phyloP scores from a whole-genome alignment of 2,329 filamentous ascomycete genomes.

The Nothophoma quercina region DNA sequence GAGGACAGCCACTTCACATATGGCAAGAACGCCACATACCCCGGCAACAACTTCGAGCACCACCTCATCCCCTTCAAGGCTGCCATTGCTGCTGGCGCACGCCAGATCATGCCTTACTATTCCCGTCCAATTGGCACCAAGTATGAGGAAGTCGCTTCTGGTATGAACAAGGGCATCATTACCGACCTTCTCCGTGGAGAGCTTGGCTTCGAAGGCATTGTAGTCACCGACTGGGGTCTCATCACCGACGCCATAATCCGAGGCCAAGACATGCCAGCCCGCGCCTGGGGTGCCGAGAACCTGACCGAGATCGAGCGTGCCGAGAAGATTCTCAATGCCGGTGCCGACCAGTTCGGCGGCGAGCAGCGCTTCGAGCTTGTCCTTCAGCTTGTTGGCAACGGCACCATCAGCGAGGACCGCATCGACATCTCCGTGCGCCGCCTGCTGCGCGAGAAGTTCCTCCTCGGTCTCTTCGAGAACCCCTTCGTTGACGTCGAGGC shows the following conservation, averaged over 20 bases:
- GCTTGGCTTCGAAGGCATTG: conserved; percentile 61
- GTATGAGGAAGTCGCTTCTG: conserved; percentile 58
- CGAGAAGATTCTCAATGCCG: conserved; percentile 57
- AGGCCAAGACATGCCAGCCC: conserved; percentile 57
- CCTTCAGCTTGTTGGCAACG: conserved; percentile 55
- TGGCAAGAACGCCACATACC: conserved; percentile 60
- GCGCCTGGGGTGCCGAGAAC: conserved; percentile 61
- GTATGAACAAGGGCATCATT: conserved; percentile 61
- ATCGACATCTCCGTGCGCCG: conserved; percentile 57
- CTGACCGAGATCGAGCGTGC: conserved; percentile 54
- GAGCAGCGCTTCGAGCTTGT: conserved; percentile 59
- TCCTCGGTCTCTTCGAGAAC: conserved; percentile 61
- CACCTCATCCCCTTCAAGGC: conserved; percentile 61
- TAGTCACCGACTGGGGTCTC: conserved; percentile 62
- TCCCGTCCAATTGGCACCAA: conserved; percentile 57
- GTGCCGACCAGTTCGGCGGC: conserved; percentile 62
- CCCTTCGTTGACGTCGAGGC: conserved; percentile 58
- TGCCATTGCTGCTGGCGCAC: conserved; percentile 58
- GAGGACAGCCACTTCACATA: conserved; percentile 63
- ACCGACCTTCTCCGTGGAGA: conserved; percentile 58
- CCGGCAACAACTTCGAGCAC: conserved; percentile 60
- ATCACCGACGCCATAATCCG: conserved; percentile 55
- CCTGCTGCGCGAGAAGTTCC: conserved; percentile 60
- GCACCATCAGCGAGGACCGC: conserved; percentile 53
- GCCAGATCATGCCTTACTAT: conserved; percentile 64